Conservation (phyloP, 805 yeast genomes). For the Candida cerambycidarum region DNA sequence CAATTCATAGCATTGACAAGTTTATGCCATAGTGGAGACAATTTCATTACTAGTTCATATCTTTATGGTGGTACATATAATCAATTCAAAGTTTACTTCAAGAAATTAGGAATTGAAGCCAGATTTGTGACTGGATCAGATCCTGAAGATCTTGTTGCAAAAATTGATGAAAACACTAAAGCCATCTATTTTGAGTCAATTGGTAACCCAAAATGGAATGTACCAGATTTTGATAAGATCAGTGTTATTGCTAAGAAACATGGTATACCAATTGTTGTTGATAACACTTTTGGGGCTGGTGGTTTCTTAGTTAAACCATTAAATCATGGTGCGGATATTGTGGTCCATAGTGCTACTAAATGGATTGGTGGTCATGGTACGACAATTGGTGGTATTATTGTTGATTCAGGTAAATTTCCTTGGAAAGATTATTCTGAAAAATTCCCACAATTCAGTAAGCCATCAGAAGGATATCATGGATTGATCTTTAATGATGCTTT, state of each 20-base stretch:
- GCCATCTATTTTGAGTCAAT: conserved; percentile 88
- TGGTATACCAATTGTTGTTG: conserved; percentile 89
- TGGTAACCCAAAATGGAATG: conserved; percentile 90
- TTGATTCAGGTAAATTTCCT: conserved; percentile 91
- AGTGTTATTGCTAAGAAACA: conserved; percentile 76
- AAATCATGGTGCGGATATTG: conserved; percentile 87
- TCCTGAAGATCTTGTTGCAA: conserved; percentile 66
- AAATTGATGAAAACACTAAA: conserved; percentile 81
- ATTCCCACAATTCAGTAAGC: conserved; percentile 88
- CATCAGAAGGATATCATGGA: conserved; percentile 94
- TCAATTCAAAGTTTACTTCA: conserved; percentile 90
- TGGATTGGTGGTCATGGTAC: conserved; percentile 99
- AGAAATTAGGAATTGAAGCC: conserved; percentile 82
- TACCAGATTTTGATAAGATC: conserved; percentile 85
- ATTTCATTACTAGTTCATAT: conserved; percentile 81
- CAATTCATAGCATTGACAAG: conserved; percentile 82
- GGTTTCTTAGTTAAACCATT: conserved; percentile 84
- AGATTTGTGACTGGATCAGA: conserved; percentile 85
- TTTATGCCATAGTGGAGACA: conserved; percentile 85
- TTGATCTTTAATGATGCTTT: conserved; percentile 76
- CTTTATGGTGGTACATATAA: conserved; percentile 96
- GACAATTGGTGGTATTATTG: conserved; percentile 86
- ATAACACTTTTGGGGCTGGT: conserved; percentile 97
- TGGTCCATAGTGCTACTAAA: conserved; percentile 92
- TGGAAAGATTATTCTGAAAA: conserved; percentile 68